phyloP scores from a whole-genome alignment of 148 eudicot species.

The Vaccinium macrocarpon region DNA sequence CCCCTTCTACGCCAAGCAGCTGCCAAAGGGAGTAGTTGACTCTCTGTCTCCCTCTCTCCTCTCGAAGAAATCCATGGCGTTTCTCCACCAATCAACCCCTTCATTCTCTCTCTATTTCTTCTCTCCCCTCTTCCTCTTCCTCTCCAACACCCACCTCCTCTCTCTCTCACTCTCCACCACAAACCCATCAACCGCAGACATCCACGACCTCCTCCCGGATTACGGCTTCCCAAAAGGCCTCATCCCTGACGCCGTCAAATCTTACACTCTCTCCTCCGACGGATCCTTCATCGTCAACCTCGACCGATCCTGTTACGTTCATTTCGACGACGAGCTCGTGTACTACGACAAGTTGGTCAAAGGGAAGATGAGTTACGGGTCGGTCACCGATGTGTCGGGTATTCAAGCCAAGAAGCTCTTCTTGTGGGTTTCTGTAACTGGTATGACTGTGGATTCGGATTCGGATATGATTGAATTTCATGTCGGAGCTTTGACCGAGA shows the following conservation, averaged over 20 bases:
- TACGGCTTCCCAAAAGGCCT: slow-evolving; percentile 74
- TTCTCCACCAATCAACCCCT: background rate
- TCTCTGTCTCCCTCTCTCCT: slow-evolving; percentile 7
- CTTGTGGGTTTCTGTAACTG: slow-evolving; percentile 67
- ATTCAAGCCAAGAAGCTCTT: slow-evolving; percentile 73
- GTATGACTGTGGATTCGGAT: slow-evolving; percentile 43
- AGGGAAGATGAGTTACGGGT: slow-evolving; percentile 57
- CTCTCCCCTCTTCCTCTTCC: slow-evolving; percentile 20
- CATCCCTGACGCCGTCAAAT: slow-evolving; percentile 52
- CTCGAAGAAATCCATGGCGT: slow-evolving; percentile 6
- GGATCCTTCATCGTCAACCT: slow-evolving; percentile 49
- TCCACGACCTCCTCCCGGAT: slow-evolving; percentile 69
- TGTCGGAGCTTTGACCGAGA: slow-evolving; percentile 63
- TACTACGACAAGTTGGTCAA: slow-evolving; percentile 48
- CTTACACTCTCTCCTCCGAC: slow-evolving; percentile 57
- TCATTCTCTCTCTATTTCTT: background rate
- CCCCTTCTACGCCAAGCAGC: background rate
- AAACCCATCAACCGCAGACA: slow-evolving; percentile 27
- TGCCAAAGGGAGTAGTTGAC: background rate
- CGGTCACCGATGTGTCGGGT: slow-evolving; percentile 58
- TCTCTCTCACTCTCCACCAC: slow-evolving; percentile 17
- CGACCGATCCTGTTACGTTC: slow-evolving; percentile 57
- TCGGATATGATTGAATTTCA: slow-evolving; percentile 51
- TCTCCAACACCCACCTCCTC: slow-evolving; percentile 17
- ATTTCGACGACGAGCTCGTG: slow-evolving; percentile 62